These are phyloP conservation scores for Yarrowia hollandica DNA, from an alignment of 805 yeast genomes.

Conservation along the genomic window DNA sequence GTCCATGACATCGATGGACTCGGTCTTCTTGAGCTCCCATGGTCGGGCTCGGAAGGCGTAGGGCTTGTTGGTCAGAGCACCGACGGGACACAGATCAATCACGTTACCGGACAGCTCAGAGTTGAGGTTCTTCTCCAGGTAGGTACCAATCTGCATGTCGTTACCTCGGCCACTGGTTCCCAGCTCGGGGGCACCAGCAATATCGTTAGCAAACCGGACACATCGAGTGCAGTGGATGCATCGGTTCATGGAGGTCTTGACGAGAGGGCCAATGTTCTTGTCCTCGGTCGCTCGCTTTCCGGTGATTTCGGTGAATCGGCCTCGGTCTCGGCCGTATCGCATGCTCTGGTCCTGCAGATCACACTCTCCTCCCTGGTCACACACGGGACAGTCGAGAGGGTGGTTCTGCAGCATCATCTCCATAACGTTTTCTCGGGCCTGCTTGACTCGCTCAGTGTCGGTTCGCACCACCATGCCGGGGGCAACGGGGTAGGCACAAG, in stretches of 20 bases:
- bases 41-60: constrained; percentile 92
- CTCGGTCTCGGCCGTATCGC: constrained; percentile 83
- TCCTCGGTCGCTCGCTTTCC: constrained; percentile 91
- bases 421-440: constrained; percentile 87
- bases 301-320: constrained; percentile 74
- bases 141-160: constrained; percentile 89
- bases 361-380: constrained; percentile 95
- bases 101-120: constrained; percentile 85
- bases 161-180: constrained; percentile 90
- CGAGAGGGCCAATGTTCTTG: constrained; percentile 85
- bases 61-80: constrained; percentile 87
- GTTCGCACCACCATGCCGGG: constrained; percentile 87
- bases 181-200: constrained; percentile 89
- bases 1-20: constrained; percentile 79
- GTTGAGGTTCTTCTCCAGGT: constrained; percentile 79
- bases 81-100: constrained; percentile 87
- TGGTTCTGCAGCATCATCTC: constrained; percentile 86
- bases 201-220: constrained; percentile 84
- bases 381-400: constrained; percentile 88
- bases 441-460: constrained; percentile 70
- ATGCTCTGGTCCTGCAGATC: constrained; percentile 85
- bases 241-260: constrained; percentile 88
- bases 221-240: constrained; percentile 92
- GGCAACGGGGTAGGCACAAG: constrained; percentile 91
- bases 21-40: constrained; percentile 90